Base-by-base conservation (phyloP, 768 basidiomycete genomes). In the Rickenella mellea region DNA sequence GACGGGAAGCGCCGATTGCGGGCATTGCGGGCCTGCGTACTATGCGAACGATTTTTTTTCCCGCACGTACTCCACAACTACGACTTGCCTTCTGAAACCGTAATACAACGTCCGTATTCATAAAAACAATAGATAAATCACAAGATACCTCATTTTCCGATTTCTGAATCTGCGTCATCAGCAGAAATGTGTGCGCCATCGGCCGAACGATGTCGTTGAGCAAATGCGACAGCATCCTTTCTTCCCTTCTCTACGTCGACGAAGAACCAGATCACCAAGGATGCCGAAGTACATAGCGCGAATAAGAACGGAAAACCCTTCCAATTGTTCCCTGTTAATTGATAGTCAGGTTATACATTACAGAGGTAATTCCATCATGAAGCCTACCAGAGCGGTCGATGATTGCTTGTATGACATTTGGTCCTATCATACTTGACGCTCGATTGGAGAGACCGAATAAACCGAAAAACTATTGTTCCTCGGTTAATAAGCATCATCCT, bases 1-100 rank as follows among this genome's bases (percentile, higher is more conserved):
- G 75, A 51, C 73, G 98, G 29, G 83, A 90, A 52, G 91, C 92
- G 31, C 96, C 96, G 22, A 98, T 99, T 55, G 78, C 98, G 55
- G 86, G 85, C 53, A 67, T 99, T 48, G 72, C 78, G 12, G 88
- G 94, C 2, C 82, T 91, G 4, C 91, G 96, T 64, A 73, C 79
- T 38, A 87, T 93, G 62, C 53, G 84, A 12, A 12, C 2, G 2
- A 36, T 5, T 17, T 67, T 6, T 32, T 33, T 46, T 19, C 20
- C 2, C n/a, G 2, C 7, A 5, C 42, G 15, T 7, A 19, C 15
- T 28, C 26, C 37, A 5, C 15, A 27, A 15, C 17, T 24, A 4
- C 12, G 31, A 10, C 6, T 36, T 26, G 35, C 30, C 12, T n/a
- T 38, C 25, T 33, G 14, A 21, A 39, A 26, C 33, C 31, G 30